phyloP scores from a whole-genome alignment of 1,284 basidiomycete genomes.

The Singerocomus rubriflavus region DNA sequence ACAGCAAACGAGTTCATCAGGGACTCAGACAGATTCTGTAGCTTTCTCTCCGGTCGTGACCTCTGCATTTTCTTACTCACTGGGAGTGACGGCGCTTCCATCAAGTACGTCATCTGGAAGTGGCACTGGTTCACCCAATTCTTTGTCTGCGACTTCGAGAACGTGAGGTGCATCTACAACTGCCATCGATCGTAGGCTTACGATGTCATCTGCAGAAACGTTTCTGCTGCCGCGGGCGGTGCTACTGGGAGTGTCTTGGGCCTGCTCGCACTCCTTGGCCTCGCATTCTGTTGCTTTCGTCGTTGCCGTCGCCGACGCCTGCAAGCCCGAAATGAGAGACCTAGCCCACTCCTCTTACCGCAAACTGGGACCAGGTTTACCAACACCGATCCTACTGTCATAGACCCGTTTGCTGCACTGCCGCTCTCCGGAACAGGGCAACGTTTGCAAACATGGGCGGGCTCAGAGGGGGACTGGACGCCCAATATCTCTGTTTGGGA shows the following conservation, averaged over 20 bases:
- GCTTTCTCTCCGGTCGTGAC: neutral
- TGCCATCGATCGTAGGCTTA: neutral
- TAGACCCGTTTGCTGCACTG: constrained; percentile 6
- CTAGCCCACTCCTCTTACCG: constrained; percentile 4
- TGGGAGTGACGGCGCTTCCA: constrained; percentile 7
- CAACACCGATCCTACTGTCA: neutral
- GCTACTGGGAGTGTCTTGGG: constrained; percentile 16
- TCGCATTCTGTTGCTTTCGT: constrained; percentile 13
- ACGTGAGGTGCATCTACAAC: constrained; percentile 8
- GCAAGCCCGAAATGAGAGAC: constrained; percentile 4
- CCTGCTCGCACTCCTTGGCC: constrained; percentile 13
- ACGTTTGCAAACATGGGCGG: constrained; percentile 12
- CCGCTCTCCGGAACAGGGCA: neutral
- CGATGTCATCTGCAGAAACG: constrained; percentile 6
- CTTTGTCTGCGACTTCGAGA: constrained; percentile 6
- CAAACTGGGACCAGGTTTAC: constrained; percentile 4
- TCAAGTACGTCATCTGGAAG: constrained; percentile 12
- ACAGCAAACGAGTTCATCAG: neutral
- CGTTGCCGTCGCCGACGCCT: constrained; percentile 6
- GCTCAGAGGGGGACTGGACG: neutral
- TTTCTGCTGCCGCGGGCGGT: constrained; percentile 17
- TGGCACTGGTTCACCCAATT: neutral
- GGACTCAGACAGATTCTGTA: neutral
- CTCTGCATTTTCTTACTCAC: constrained; percentile 2
- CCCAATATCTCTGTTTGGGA: neutral